Evolutionary conservation across 768 basidiomycete species (phyloP).

Genomic region (Suillus luteus): DNA sequence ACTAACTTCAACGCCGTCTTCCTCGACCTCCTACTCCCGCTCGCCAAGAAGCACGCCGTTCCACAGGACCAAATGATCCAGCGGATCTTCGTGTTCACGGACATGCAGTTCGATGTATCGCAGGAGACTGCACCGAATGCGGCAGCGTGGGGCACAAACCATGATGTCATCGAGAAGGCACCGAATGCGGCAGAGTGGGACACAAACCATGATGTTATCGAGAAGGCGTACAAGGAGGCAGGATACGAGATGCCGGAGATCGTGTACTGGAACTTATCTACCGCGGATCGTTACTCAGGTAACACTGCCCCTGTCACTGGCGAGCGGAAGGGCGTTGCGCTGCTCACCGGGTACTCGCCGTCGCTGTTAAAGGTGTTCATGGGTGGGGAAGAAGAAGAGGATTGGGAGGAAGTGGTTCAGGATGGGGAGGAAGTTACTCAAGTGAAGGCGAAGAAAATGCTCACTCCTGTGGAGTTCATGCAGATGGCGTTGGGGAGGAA

Average conservation of each 20-base stretch:
- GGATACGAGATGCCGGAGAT: conserved; percentile 76
- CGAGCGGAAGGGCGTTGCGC: conserved; percentile 60
- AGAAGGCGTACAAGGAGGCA: conserved; percentile 52
- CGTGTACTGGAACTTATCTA: conserved; percentile 68
- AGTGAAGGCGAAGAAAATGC: conserved; percentile 30
- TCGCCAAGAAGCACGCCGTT: conserved; percentile 58
- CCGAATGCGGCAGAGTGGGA: conserved; percentile 41
- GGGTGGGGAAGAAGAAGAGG: conserved; percentile 47
- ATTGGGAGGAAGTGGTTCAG: conserved; percentile 39
- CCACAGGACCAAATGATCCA: conserved; percentile 73
- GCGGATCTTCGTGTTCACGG: conserved; percentile 72
- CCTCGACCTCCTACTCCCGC: conserved; percentile 58
- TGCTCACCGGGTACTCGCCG: conserved; percentile 71
- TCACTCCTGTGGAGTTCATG: conserved; percentile 48
- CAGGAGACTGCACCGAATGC: conserved; percentile 9
- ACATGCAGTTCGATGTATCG: conserved; percentile 71
- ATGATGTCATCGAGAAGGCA: conserved; percentile 52
- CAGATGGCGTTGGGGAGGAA: conserved; percentile 47
- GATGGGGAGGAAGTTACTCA: neutral
- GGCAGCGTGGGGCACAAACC: conserved; percentile 58
- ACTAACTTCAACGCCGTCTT: conserved; percentile 68
- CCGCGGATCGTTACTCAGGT: conserved; percentile 16
- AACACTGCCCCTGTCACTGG: conserved; percentile 49
- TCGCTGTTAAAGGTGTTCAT: conserved; percentile 74
- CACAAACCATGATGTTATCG: conserved; percentile 63